Evolutionary conservation across 1,139 yeast genomes (phyloP).

Genomic region (Pneumocystis murina): DNA sequence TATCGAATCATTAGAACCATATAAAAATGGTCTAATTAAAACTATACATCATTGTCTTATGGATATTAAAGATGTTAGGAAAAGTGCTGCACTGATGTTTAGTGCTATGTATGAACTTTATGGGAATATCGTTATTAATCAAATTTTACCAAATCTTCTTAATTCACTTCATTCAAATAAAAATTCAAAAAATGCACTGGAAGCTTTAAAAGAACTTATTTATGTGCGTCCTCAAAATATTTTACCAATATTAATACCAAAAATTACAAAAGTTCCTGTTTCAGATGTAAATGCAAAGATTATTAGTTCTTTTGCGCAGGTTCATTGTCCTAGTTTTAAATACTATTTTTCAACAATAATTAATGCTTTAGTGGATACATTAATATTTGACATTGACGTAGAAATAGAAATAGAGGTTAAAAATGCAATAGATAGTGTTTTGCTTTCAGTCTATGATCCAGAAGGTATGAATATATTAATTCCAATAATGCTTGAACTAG

Average conservation of each 20-base stretch:
- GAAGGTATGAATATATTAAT: slow-evolving; percentile 75
- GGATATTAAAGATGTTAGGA: slow-evolving; percentile 65
- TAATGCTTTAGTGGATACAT: slow-evolving; percentile 52
- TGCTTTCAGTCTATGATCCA: slow-evolving; percentile 52
- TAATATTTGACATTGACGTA: slow-evolving; percentile 28
- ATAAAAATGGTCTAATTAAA: slow-evolving; percentile 53
- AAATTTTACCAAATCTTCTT: slow-evolving; percentile 71
- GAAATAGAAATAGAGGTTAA: slow-evolving; percentile 30
- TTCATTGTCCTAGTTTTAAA: slow-evolving; percentile 75
- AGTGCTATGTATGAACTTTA: slow-evolving; percentile 68
- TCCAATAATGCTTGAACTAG: slow-evolving; percentile 62
- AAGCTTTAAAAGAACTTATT: slow-evolving; percentile 87
- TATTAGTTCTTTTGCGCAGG: slow-evolving; percentile 74
- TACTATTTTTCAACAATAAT: slow-evolving; percentile 53
- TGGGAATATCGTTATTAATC: slow-evolving; percentile 79
- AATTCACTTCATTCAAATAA: slow-evolving; percentile 51
- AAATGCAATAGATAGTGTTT: slow-evolving; percentile 48
- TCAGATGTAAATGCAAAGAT: slow-evolving; percentile 76
- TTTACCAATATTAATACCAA: slow-evolving; percentile 86
- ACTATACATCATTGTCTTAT: slow-evolving; percentile 69
- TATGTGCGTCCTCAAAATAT: slow-evolving; percentile 76
- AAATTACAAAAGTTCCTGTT: slow-evolving; percentile 67
- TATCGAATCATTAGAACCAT: slow-evolving; percentile 44
- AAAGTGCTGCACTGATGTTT: slow-evolving; percentile 82
- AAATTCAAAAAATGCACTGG: slow-evolving; percentile 56